Evolutionary conservation across 192 early-diverging fungal species (phyloP).

Genomic region (Entomortierella beljakovae): DNA sequence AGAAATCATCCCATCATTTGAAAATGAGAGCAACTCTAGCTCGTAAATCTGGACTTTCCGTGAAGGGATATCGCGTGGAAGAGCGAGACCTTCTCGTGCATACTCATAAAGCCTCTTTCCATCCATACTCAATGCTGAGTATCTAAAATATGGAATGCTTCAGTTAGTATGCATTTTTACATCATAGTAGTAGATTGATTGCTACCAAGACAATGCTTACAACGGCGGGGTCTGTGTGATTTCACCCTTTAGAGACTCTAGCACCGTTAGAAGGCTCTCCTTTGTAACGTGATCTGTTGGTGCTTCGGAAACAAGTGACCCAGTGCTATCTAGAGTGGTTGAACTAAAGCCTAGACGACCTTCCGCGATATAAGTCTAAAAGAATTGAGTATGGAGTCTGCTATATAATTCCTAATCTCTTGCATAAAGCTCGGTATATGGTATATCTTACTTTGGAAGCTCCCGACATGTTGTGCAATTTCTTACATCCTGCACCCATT

Average conservation of each 20-base stretch:
- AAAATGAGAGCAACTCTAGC: conserved; percentile 54
- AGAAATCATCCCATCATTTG: neutral
- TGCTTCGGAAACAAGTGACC: conserved; percentile 44
- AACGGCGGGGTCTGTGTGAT: conserved; percentile 74
- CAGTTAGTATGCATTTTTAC: neutral
- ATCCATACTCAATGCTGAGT: conserved; percentile 76
- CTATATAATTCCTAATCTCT: neutral
- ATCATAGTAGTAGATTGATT: neutral
- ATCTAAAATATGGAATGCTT: conserved; percentile 31
- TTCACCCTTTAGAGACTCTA: conserved; percentile 68
- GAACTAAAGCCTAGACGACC: conserved; percentile 39
- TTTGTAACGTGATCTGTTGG: conserved; percentile 57
- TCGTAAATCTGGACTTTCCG: conserved; percentile 54
- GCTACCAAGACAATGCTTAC: conserved; percentile 45
- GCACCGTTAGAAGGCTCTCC: conserved; percentile 38
- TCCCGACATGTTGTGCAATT: conserved; percentile 28
- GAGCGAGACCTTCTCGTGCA: conserved; percentile 62
- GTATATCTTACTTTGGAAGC: conserved; percentile 47
- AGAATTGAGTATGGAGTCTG: neutral
- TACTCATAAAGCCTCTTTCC: conserved; percentile 80
- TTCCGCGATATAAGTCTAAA: conserved; percentile 42
- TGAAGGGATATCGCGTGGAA: conserved; percentile 57
- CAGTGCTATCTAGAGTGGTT: conserved; percentile 47
- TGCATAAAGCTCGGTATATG: neutral
- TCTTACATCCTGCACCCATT: conserved; percentile 42